A percentile compares a stretch with the other conserved stretches of the same genome.
Evolutionary conservation across 2,329 filamentous ascomycete genomes (phyloP).

Genomic region (Fusarium sambucinum): DNA sequence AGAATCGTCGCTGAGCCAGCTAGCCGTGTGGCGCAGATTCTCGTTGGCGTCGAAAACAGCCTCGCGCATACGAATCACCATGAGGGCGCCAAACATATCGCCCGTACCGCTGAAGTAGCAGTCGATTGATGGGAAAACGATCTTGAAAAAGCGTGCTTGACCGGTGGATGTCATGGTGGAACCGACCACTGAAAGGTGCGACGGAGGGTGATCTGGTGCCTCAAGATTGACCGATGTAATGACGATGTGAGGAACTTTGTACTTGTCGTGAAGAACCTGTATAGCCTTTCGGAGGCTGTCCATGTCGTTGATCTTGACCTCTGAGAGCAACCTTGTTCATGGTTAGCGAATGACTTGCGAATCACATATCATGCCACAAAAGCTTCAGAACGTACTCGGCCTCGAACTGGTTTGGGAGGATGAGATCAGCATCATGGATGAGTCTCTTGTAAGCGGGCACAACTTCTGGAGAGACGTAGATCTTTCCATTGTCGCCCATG

Average conservation of each 20-base stretch:
- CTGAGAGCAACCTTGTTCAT: conserved; percentile 78
- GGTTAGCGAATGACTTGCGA: neutral
- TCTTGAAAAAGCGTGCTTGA: conserved; percentile 84
- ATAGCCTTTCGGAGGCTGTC: conserved; percentile 79
- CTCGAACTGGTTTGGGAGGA: conserved; percentile 97
- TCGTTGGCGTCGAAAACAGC: conserved; percentile 66
- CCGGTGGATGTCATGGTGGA: conserved; percentile 75
- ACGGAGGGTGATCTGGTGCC: conserved; percentile 61
- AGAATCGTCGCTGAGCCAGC: conserved; percentile 83
- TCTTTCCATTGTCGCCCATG: conserved; percentile 93
- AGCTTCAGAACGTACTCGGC: conserved; percentile 76
- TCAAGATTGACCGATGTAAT: conserved; percentile 88
- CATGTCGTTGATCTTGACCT: conserved; percentile 84
- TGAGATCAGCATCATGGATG: conserved; percentile 85
- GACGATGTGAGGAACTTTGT: conserved; percentile 86
- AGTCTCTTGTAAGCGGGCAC: conserved; percentile 90
- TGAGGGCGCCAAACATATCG: conserved; percentile 97
- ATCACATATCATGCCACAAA: neutral
- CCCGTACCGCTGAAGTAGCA: conserved; percentile 97
- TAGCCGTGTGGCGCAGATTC: conserved; percentile 64
- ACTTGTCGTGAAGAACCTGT: conserved; percentile 78
- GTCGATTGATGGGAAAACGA: conserved; percentile 87
- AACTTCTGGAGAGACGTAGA: conserved; percentile 93
- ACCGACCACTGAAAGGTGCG: conserved; percentile 78
- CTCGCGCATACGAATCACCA: conserved; percentile 88